Evolutionary conservation across 331 rosid species (phyloP).

Genomic region (Cydonia oblonga): DNA sequence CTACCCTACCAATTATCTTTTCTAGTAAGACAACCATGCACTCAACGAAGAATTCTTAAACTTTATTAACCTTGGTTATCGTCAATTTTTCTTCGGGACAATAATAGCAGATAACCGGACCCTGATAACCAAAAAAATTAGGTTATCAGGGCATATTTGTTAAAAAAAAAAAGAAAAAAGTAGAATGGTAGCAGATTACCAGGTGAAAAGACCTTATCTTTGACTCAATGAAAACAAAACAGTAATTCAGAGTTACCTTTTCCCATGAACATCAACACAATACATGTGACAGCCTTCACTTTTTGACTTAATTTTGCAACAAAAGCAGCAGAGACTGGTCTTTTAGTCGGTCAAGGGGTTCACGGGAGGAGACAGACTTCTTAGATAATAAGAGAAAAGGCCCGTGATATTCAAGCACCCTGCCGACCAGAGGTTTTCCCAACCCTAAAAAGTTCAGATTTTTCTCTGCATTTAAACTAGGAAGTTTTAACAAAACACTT

Average conservation of each 20-base stretch:
- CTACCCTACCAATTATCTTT: too few relatives aligned
- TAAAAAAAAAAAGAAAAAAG: too few relatives aligned
- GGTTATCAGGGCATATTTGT: too few relatives aligned
- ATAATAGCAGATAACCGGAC: too few relatives aligned
- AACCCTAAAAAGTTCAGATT: not conserved
- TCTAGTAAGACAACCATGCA: too few relatives aligned
- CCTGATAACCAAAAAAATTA: too few relatives aligned
- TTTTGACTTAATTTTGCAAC: constrained; percentile 35
- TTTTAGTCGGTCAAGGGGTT: constrained; percentile 1
- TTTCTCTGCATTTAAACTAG: too few relatives aligned
- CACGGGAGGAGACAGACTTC: constrained; percentile 29
- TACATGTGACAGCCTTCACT: constrained; percentile 35
- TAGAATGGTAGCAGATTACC: not conserved
- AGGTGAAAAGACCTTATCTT: not conserved
- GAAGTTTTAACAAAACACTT: too few relatives aligned
- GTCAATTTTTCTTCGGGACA: too few relatives aligned
- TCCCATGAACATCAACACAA: not conserved
- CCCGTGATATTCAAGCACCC: constrained; percentile 39
- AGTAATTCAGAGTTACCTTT: too few relatives aligned
- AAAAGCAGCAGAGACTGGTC: constrained; percentile 18
- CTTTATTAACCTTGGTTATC: too few relatives aligned
- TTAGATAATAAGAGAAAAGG: constrained; percentile 5
- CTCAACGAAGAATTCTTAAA: too few relatives aligned
- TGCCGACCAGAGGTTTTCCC: not conserved
- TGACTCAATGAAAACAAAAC: not conserved